Evolutionary conservation across 306 rosid genomes (phyloP).

Genomic region (Cucumis hystrix): DNA sequence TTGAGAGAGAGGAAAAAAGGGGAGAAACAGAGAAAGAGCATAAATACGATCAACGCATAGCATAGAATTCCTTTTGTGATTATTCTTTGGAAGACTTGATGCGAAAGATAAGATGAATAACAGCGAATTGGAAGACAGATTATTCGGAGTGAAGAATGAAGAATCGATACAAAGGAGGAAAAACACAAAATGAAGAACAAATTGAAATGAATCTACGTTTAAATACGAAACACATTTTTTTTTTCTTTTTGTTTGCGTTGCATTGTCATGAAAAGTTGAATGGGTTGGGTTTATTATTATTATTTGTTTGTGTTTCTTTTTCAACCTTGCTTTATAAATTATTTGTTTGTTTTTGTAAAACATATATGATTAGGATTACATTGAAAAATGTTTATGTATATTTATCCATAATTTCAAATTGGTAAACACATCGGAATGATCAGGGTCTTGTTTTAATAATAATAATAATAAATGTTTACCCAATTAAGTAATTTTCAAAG

Average conservation of each 20-base stretch:
- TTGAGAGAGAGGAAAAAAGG: background rate
- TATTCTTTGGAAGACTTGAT: slow-evolving; percentile 3
- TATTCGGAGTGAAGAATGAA: background rate
- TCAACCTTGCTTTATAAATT: background rate
- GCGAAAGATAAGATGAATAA: slow-evolving; percentile 1
- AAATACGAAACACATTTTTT: background rate
- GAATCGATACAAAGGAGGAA: background rate
- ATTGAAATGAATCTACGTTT: background rate
- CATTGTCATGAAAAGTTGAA: background rate
- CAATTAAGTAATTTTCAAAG: too few relatives aligned
- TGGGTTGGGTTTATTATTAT: background rate
- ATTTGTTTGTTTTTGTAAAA: background rate
- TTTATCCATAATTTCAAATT: background rate
- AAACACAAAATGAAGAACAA: background rate
- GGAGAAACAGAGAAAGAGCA: background rate
- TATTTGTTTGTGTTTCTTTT: background rate
- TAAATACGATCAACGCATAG: slow-evolving; percentile 1
- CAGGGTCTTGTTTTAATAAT: background rate
- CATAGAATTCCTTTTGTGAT: background rate
- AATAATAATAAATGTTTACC: background rate
- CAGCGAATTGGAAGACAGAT: background rate
- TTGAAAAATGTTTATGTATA: background rate
- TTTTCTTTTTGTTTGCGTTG: background rate
- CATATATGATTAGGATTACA: background rate
- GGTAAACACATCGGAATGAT: background rate